Conservation (phyloP, 768 basidiomycete species). For the Clitopilus passeckerianus region DNA sequence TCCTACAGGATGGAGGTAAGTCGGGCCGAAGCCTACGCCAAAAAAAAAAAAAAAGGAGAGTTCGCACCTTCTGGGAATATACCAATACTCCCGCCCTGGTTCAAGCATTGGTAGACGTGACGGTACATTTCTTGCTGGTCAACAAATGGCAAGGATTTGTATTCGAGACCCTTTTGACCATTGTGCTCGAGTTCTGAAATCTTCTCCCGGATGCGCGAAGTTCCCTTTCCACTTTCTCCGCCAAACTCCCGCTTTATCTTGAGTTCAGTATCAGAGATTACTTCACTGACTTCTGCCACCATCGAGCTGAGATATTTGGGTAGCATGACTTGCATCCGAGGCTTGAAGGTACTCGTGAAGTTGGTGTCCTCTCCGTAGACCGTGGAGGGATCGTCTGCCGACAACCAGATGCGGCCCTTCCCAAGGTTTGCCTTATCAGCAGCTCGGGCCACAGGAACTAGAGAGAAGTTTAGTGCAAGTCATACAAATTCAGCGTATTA, state of each 20-base stretch:
- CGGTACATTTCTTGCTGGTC: slow-evolving; percentile 96
- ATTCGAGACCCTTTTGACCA: slow-evolving; percentile 62
- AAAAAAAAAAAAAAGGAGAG: too few relatives aligned
- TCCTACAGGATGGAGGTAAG: slow-evolving; percentile 41
- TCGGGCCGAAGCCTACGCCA: too few relatives aligned
- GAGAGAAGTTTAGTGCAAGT: slow-evolving; percentile 5
- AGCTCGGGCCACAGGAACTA: slow-evolving; percentile 92
- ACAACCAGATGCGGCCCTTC: slow-evolving; percentile 65
- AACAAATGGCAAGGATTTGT: slow-evolving; percentile 81
- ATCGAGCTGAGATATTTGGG: slow-evolving; percentile 74
- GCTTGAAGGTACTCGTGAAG: slow-evolving; percentile 69
- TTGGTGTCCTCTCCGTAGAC: slow-evolving; percentile 77
- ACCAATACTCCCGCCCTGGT: slow-evolving; percentile 85
- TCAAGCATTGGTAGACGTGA: slow-evolving; percentile 83
- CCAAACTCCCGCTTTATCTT: slow-evolving; percentile 84
- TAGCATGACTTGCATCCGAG: slow-evolving; percentile 83
- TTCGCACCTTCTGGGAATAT: slow-evolving; percentile 94
- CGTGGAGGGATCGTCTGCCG: slow-evolving; percentile 73
- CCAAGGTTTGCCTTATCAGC: slow-evolving; percentile 80
- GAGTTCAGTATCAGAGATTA: slow-evolving; percentile 84
- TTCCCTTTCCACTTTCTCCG: slow-evolving; percentile 74
- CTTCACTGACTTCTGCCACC: slow-evolving; percentile 80
- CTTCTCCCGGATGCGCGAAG: slow-evolving; percentile 62
- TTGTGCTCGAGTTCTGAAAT: slow-evolving; percentile 51
- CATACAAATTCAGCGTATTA: slow-evolving; percentile 4